phyloP scores from a whole-genome alignment of 2,329 filamentous ascomycete genomes.

The Xylariaceae sp. region DNA sequence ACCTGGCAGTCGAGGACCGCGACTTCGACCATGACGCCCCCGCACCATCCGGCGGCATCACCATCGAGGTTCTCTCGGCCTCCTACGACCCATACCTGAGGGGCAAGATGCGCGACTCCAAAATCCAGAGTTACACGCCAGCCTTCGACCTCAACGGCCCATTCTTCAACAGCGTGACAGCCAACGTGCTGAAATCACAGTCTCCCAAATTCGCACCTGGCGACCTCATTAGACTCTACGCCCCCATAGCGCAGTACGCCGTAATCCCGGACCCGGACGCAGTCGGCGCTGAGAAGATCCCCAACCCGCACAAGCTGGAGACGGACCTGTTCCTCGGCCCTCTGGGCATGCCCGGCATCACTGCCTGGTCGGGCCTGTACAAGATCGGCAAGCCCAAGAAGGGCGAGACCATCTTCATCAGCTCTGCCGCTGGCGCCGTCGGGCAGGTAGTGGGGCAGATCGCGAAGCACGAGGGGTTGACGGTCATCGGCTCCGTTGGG shows the following conservation, averaged over 20 bases:
- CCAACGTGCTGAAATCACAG: conserved; percentile 18
- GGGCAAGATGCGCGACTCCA: conserved; percentile 60
- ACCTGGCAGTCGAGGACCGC: conserved; percentile 59
- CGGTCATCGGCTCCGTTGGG: conserved; percentile 75
- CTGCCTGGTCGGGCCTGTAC: conserved; percentile 72
- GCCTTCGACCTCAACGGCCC: conserved; percentile 59
- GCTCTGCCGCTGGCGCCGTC: conserved; percentile 70
- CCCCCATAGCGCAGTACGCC: conserved; percentile 62
- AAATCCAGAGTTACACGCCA: conserved; percentile 59
- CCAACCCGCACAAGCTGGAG: conserved; percentile 64
- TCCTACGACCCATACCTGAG: conserved; percentile 74
- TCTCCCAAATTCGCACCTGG: conserved; percentile 40
- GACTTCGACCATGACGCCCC: conserved; percentile 59
- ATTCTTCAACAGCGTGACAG: conserved; percentile 57
- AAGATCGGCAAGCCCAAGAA: conserved; percentile 73
- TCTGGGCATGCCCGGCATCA: conserved; percentile 74
- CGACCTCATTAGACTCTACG: conserved; percentile 55
- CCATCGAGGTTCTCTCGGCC: conserved; percentile 62
- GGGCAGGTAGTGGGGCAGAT: conserved; percentile 74
- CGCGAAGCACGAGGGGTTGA: conserved; percentile 72
- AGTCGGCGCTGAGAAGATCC: conserved; percentile 45
- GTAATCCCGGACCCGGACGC: conserved; percentile 46
- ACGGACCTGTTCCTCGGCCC: conserved; percentile 62
- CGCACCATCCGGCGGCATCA: conserved; percentile 55
- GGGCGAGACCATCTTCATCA: conserved; percentile 76